These are phyloP conservation scores for Danielia reshetovae DNA, from an alignment of 805 yeast species.

Conservation along the genomic window DNA sequence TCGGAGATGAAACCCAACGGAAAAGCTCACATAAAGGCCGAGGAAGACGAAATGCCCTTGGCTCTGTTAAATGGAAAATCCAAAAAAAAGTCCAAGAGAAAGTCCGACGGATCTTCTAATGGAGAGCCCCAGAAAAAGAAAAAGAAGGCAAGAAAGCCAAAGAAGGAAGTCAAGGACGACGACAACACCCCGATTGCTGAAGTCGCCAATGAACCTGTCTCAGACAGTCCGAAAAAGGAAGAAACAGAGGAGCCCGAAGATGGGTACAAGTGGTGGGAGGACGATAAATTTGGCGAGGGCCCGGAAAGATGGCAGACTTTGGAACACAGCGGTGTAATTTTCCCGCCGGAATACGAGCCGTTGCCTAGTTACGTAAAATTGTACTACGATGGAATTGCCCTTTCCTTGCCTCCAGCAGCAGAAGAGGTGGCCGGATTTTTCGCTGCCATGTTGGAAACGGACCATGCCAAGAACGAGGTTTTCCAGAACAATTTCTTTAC, in stretches of 20 bases:
- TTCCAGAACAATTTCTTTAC: slow-evolving; percentile 84
- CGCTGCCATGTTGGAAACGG: slow-evolving; percentile 83
- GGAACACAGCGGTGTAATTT: slow-evolving; percentile 86
- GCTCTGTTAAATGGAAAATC: slow-evolving; percentile 10
- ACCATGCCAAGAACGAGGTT: slow-evolving; percentile 82
- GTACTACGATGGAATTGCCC: slow-evolving; percentile 72
- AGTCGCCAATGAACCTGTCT: background rate
- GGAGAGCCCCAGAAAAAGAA: slow-evolving; percentile 13
- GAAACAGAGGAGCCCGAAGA: slow-evolving; percentile 44
- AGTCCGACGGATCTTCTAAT: slow-evolving; percentile 9
- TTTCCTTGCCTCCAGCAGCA: slow-evolving; percentile 70
- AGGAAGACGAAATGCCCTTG: slow-evolving; percentile 17
- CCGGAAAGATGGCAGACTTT: slow-evolving; percentile 81
- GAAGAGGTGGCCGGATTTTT: slow-evolving; percentile 97
- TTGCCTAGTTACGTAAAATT: slow-evolving; percentile 74
- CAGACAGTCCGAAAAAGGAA: slow-evolving; percentile 8
- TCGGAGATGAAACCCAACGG: slow-evolving; percentile 4
- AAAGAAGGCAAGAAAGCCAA: slow-evolving; percentile 8
- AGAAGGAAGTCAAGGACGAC: slow-evolving; percentile 2
- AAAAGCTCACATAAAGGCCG: slow-evolving; percentile 5
- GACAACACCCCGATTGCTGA: slow-evolving; percentile 1
- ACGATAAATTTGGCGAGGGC: slow-evolving; percentile 60
- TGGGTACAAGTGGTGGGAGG: slow-evolving; percentile 83
- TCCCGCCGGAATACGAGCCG: slow-evolving; percentile 90
- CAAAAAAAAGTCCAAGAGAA: slow-evolving; percentile 9